A percentile compares a stretch with the other conserved stretches of the same genome.
phyloP scores from a whole-genome alignment of 140 eudicot genomes.

The Erigeron philadelphicus region DNA sequence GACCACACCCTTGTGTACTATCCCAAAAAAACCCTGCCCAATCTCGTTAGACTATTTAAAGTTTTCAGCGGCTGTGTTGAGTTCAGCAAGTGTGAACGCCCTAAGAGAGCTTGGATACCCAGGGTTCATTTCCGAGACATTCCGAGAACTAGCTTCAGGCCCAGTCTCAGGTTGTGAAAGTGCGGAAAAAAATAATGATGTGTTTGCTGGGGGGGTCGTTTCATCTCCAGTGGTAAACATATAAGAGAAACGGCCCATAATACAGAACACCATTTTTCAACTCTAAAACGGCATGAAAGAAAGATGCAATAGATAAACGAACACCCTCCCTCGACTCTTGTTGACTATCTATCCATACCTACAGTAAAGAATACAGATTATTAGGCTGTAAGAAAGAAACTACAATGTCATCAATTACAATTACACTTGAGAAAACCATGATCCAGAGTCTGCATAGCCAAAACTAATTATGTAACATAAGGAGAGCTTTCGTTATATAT shows the following conservation, averaged over 20 bases:
- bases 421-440: neutral
- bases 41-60: constrained; percentile 45
- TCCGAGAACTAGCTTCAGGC: constrained; percentile 43
- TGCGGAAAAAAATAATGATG: constrained; percentile 12
- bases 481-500: too few relatives aligned
- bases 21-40: constrained; percentile 85
- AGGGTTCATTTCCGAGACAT: constrained; percentile 36
- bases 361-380: neutral
- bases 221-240: neutral
- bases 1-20: constrained; percentile 52
- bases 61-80: constrained; percentile 46
- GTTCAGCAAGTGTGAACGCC: constrained; percentile 52
- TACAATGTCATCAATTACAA: neutral
- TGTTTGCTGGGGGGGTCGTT: neutral
- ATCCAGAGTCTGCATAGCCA: neutral
- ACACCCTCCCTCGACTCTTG: constrained; percentile 15
- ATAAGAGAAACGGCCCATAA: neutral
- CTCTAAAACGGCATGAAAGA: constrained; percentile 11
- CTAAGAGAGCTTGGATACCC: constrained; percentile 44
- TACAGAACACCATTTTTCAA: constrained; percentile 24
- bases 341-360: constrained; percentile 17
- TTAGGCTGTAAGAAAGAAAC: neutral
- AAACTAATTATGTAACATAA: neutral
- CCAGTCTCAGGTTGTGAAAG: constrained; percentile 19
- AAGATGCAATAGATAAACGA: neutral